Base-by-base conservation (phyloP, 345 rosid species). In the Salix suchowensis region DNA sequence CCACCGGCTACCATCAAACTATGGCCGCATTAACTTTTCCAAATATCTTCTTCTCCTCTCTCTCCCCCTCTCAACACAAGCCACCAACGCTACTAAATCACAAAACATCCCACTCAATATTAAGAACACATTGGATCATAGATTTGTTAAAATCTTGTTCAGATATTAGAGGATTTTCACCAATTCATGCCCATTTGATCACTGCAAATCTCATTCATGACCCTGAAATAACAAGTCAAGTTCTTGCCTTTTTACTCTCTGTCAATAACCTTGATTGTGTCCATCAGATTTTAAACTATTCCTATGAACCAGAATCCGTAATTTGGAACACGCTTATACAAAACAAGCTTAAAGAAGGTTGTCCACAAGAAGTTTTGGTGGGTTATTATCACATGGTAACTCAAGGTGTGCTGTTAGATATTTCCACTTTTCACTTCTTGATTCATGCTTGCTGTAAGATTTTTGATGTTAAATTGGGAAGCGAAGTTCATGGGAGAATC, bases 401-500 rank as follows among this genome's bases (percentile, higher is more conserved):
- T 8, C 30, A 26, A 46, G 76, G 76, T 64, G 76, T 74, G 60
- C 8, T 42, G 26, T 28, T 74, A 39, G 60, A 74, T 10, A 0
- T 74, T 9, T 28, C 69, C 24, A 74, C 69, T 74, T 74, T 74
- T 46, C 68, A 61, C 24, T 65, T 39, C 39, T 42, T 74, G 60
- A 16, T 74, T 42, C 76, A 30, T 62, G 76, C 76, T 74, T 62
- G 19, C 18, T 61, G 32, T 39, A 26, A 4, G 12, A 40, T 1
- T 40, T 6, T 26, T 28, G 15, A 6, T 64, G 58, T 42, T 26
- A 14, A 14, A 64, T 34, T 8, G 23, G 76, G 69, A 16, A 24
- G 39, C 5, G 70, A 74, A 46, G 76, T 74, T 61, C 76, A 74
- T 74, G 68, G 70, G 21, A 74, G 76, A 58, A 74, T 74, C 64